These are phyloP conservation scores for Trichoderma erinaceum DNA, from an alignment of 495 filamentous ascomycete species.

Conservation along the genomic window DNA sequence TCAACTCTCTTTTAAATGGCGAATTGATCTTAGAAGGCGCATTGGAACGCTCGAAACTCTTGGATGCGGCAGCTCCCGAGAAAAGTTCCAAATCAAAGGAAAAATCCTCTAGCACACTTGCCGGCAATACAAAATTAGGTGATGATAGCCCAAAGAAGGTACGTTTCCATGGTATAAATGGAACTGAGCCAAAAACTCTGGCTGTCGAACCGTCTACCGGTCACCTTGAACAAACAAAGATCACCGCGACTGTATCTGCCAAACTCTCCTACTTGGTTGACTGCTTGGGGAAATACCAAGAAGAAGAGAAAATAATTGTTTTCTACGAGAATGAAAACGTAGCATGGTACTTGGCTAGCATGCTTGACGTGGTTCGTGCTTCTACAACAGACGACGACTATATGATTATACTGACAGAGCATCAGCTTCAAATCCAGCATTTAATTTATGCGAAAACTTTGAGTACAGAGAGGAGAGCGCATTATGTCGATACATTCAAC, in stretches of 20 bases:
- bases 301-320: constrained; percentile 77
- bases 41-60: constrained; percentile 26
- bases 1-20: constrained; percentile 28
- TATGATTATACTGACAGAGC: not conserved
- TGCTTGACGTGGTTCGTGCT: constrained; percentile 57
- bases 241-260: constrained; percentile 75
- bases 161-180: constrained; percentile 24
- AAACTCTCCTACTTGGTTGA: constrained; percentile 86
- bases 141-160: constrained; percentile 25
- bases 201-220: constrained; percentile 28
- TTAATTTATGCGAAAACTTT: constrained; percentile 76
- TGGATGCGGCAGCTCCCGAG: constrained; percentile 19
- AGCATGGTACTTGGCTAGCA: constrained; percentile 75
- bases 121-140: constrained; percentile 35
- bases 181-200: constrained; percentile 11
- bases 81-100: not conserved
- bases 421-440: constrained; percentile 57
- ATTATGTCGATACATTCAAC: constrained; percentile 76
- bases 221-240: constrained; percentile 52
- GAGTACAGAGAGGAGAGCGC: constrained; percentile 50
- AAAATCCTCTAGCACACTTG: constrained; percentile 23
- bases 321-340: constrained; percentile 88
- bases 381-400: not conserved
- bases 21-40: constrained; percentile 32
- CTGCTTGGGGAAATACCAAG: constrained; percentile 57